These are phyloP conservation scores for Nakaseomyces glabratus DNA, from an alignment of 1,139 yeast species.

Conservation along the genomic window DNA sequence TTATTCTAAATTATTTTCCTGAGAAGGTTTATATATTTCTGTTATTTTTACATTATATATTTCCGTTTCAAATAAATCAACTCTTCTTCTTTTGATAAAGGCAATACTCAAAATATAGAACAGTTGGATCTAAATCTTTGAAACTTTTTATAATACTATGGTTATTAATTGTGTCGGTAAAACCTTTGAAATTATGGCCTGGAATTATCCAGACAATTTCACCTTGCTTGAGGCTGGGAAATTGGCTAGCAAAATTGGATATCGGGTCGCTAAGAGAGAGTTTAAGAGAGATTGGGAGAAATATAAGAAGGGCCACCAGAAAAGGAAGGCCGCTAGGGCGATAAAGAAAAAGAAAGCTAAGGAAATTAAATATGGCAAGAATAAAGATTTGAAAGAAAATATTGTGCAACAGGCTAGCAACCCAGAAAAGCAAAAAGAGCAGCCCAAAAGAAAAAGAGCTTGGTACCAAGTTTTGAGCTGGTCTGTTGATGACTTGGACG, in stretches of 20 bases:
- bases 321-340: not conserved
- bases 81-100: too few species aligned
- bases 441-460: not conserved
- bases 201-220: constrained; percentile 1
- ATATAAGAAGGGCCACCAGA: not conserved
- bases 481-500: not conserved
- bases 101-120: too few species aligned
- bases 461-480: not conserved
- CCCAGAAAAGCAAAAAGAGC: not conserved
- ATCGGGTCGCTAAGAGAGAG: not conserved
- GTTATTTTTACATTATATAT: too few species aligned
- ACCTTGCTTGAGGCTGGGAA: not conserved
- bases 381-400: too few species aligned
- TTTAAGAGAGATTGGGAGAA: not conserved
- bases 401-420: too few species aligned
- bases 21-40: too few species aligned
- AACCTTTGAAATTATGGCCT: not conserved
- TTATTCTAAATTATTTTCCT: too few species aligned
- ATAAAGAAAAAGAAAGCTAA: constrained; percentile 1
- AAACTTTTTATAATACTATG: not conserved
- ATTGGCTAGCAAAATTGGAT: not conserved
- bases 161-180: not conserved
- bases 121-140: too few species aligned
- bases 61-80: too few species aligned
- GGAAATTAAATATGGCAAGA: not conserved